Evolutionary conservation across 495 filamentous ascomycete genomes (phyloP), one percentile per base, ranked within the genome.

Genomic region (Xylaria acuta): DNA sequence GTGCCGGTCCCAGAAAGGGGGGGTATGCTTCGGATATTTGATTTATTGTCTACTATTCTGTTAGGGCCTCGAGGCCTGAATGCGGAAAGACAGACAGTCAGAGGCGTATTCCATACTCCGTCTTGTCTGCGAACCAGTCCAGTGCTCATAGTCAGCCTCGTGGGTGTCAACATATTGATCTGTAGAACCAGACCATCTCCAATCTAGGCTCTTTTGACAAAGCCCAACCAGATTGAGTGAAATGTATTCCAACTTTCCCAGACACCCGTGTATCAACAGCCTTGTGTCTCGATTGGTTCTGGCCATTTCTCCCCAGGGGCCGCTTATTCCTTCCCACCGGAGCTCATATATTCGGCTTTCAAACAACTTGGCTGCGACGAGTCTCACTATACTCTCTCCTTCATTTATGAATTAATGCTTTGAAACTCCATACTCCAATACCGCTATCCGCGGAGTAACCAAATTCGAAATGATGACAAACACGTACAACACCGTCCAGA

Each of bases 21-120:
- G 27, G 41, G n/a, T 49, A 9, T 51, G 18, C 4, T 67, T 66
- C 38, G 22, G 67, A 59, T 58, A 43, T 67, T 72, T 60, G 27
- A n/a, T 72, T 67, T 71, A 7, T 43, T 34, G n/a, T 67, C 62
- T 67, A 72, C 62, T 72, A 60, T 41, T 58, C 53, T 67, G 70
- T 32, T 67, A 56, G 49, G 60, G 59, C 34, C 41, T 43, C 16
- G 40, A 67, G 40, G 30, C 63, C 20, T 30, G 63, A 43, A 60
- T 18, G 12, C 45, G 12, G 51, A 54, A 27, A 34, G 53, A 40
- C 25, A 36, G 45, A 65, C 14, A 56, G 47, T 51, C 30, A 66
- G 63, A 72, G 63, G 40, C 70, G 40, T 72, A 72, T 72, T 72
- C 63, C 70, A 72, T 72, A 67, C 70, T 66, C 70, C 40, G 36